Base-by-base conservation (phyloP, 495 filamentous ascomycete species). In the Beverwykella pulmonaria region DNA sequence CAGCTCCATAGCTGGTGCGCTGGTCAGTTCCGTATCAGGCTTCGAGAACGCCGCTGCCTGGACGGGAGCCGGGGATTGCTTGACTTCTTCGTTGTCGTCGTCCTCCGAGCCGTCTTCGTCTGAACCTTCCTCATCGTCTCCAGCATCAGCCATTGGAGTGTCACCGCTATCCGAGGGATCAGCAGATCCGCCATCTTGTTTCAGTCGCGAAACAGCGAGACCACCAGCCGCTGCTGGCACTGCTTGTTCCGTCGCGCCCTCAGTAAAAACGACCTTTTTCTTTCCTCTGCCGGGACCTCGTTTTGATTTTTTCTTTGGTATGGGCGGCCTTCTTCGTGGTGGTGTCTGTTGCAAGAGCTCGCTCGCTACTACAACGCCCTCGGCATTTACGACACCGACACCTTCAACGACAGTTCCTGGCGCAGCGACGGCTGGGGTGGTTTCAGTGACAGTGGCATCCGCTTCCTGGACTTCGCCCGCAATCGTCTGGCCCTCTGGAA, bases 381-480 rank as follows among this genome's bases (percentile, higher is more conserved):
- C 81, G 9, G 80, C 80, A 73, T 87, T 85, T 50, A 86, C 83
- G 53, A 85, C 75, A n/a, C 83, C 82, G 1, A 88, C 80, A 15
- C 86, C 86, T 74, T 88, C 83, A 49, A 87, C 81, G 39, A 88
- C 78, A 10, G 85, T 83, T 27, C 84, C 86, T 14, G 85, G 82
- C 6, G 82, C 82, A 29, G 82, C 80, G 27, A 79, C 59, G 27
- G 79, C 79, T 59, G 83, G 78, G 0, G 80, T 77, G 44, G 60
- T 36, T 53, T 71, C 73, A 26, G 67, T 70, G 15, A 66, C 54
- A 32, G 68, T 55, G n/a, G 76, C 74, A 36, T 83, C 82, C 19
- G 88, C 87, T 10, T 85, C 79, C 32, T 88, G 83, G 26, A 96
- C 84, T 66, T 96, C 90, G 47, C 90, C 90, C 55, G 93, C 91